Percentiles rank a stretch among this genome's conserved stretches.
Conservation (phyloP, 371 early-diverging fungal genomes). For the Syncephalastrum monosporum region DNA sequence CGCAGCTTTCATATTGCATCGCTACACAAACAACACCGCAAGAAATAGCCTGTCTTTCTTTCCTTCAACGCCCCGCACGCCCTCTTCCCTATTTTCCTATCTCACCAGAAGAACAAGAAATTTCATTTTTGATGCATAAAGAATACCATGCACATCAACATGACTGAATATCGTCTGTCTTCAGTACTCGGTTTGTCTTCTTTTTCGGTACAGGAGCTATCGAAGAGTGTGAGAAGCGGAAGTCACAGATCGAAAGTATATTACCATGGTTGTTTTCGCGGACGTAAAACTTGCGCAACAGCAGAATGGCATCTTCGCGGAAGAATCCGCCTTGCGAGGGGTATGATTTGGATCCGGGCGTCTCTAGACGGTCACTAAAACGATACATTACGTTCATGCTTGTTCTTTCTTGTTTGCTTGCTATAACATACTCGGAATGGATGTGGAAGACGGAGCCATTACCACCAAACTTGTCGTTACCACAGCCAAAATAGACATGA, state of each 20-base stretch:
- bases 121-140: too few relatives aligned
- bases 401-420: neutral
- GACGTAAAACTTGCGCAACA: constrained; percentile 89
- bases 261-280: constrained; percentile 86
- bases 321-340: constrained; percentile 69
- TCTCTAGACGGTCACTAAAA: constrained; percentile 24
- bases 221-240: neutral
- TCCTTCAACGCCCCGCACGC: too few relatives aligned
- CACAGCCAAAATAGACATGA: constrained; percentile 85
- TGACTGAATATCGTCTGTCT: constrained; percentile 43
- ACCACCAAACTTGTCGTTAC: constrained; percentile 96
- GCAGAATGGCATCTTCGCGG: constrained; percentile 80
- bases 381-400: neutral
- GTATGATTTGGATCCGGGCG: constrained; percentile 45
- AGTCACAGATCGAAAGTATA: constrained; percentile 1
- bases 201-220: constrained; percentile 87
- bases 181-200: constrained; percentile 77
- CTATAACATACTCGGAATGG: constrained; percentile 58
- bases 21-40: too few relatives aligned
- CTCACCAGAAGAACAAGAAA: too few relatives aligned
- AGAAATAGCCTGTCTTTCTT: too few relatives aligned
- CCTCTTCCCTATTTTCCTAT: too few relatives aligned
- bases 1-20: too few relatives aligned
- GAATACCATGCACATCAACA: too few relatives aligned
- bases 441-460: constrained; percentile 85